Percentiles rank a stretch among this genome's conserved stretches.
Evolutionary conservation across 2,329 filamentous ascomycete species (phyloP).

Genomic region (Neonectria neomacrospora): DNA sequence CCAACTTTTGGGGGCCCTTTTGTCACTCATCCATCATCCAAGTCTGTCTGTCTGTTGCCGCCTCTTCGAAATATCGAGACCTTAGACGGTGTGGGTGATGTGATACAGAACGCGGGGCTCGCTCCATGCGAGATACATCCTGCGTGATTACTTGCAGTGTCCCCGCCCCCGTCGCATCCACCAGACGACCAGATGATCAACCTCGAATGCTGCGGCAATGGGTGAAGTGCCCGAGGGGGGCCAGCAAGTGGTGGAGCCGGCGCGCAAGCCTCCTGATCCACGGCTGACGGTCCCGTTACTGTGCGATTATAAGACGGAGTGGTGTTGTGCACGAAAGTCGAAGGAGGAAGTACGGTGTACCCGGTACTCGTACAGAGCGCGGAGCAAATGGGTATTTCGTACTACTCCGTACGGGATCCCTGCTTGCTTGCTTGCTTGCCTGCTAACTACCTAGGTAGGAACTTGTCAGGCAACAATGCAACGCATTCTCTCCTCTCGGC

Average conservation of each 20-base stretch:
- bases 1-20: neutral
- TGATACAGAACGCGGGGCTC: conserved; percentile 3
- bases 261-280: neutral
- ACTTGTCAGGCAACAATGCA: no score
- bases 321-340: neutral
- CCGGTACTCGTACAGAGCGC: neutral
- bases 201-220: neutral
- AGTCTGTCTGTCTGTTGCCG: neutral
- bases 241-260: neutral
- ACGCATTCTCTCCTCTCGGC: neutral
- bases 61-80: neutral
- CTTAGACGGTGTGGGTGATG: neutral
- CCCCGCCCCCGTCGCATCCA: neutral
- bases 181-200: conserved; percentile 3
- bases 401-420: neutral
- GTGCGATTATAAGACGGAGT: neutral
- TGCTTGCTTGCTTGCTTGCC: neutral
- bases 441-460: neutral
- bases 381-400: neutral
- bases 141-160: neutral
- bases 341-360: neutral
- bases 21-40: neutral
- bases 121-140: neutral
- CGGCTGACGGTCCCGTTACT: neutral
- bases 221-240: neutral